These are phyloP conservation scores for Saccharomyces pastorianus DNA, from an alignment of 1,139 yeast genomes.

Conservation along the genomic window DNA sequence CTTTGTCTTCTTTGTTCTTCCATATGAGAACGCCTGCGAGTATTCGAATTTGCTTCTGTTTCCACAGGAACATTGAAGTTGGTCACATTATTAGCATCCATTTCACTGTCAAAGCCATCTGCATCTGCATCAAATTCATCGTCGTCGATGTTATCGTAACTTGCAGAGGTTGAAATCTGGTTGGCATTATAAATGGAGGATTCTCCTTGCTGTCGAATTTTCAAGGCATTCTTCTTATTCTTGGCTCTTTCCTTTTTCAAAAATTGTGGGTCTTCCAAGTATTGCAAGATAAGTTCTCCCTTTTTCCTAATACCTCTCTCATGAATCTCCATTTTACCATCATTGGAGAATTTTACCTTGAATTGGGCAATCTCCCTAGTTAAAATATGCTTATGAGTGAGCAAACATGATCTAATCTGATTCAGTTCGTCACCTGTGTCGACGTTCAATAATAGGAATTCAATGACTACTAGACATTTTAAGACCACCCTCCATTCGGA, in stretches of 20 bases:
- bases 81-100: conserved; percentile 5
- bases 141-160: conserved; percentile 10
- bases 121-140: conserved; percentile 13
- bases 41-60: conserved; percentile 7
- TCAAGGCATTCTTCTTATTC: conserved; percentile 24
- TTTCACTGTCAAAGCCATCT: conserved; percentile 18
- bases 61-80: conserved; percentile 2
- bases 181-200: conserved; percentile 19
- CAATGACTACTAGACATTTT: conserved; percentile 33
- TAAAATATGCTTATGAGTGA: conserved; percentile 27
- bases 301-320: conserved; percentile 32
- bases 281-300: conserved; percentile 26
- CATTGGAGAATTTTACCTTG: conserved; percentile 28
- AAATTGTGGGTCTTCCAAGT: conserved; percentile 26
- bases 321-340: conserved; percentile 33
- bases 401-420: conserved; percentile 27
- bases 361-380: conserved; percentile 26
- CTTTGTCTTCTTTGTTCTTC: conserved; percentile 32
- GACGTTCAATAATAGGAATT: conserved; percentile 28
- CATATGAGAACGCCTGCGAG: conserved; percentile 22
- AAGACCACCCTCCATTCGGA: conserved; percentile 34
- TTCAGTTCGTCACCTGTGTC: conserved; percentile 29
- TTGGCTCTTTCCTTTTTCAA: conserved; percentile 26
- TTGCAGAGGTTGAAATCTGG: conserved; percentile 6
- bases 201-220: conserved; percentile 22